Base-by-base conservation (phyloP, 352 stramenopile genomes). In the Phytopythium sindhum region DNA sequence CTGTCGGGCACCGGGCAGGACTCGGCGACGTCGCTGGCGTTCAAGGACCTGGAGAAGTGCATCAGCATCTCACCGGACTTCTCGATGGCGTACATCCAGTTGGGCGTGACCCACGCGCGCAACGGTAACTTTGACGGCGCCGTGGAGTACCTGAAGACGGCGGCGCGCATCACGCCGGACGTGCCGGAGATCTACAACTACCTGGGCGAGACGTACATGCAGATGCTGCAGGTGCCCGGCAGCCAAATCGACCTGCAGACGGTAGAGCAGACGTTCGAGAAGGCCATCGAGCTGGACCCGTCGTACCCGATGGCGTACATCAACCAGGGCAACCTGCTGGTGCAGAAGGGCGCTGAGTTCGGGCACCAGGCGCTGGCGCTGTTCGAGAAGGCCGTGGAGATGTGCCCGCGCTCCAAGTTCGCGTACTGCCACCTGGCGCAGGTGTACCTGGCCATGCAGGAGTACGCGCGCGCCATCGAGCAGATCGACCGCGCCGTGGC, bases 271-370 rank as follows among this genome's bases (percentile, higher is more conserved):
- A 88, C 90, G 85, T 93, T 93, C 54, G 80, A 91, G 51, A 90
- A 91, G 69, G 83, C 85, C 21, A 90, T 91, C 31, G 78, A 80
- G 60, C 66, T 93, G 60, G 83, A 93, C 75, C 73, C 85, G 56
- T 77, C 85, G 59, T 93, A 93, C 66, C 85, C 85, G 60, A 92
- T 93, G 85, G 83, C 83, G 58, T 93, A 93, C 77, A 91, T 93
- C 69, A 93, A 93, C 71, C 79, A 90, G 68, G 85, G 85, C 64
- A 91, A 90, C 56, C 64, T 93, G 66, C 61, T 93, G 53, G 81
- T 91, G 64, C 83, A 90, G 58, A 88, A 89, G 66, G 83, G 83
- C 59, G 70, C 79, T 28, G 80, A 90, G 63, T 87, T 81, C 62
- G 85, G 79, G 48, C 79, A 86, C 65, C 77, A 86, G 61, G 85